Conservation (phyloP, 2,329 filamentous ascomycete species). For the Reticulascus tulasneorum region DNA sequence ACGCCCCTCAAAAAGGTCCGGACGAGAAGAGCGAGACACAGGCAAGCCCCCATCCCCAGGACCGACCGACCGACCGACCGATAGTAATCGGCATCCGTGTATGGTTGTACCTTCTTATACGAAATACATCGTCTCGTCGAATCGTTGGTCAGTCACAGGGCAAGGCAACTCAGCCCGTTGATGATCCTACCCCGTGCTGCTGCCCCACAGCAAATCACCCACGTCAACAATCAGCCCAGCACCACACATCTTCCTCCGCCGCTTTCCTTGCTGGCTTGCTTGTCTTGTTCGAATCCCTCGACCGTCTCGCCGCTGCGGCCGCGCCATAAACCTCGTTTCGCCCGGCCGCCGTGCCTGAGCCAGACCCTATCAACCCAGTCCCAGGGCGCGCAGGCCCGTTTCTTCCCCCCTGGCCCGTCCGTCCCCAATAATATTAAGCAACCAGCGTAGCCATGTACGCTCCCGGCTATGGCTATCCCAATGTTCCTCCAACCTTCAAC, state of each 20-base stretch:
- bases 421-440: constrained; percentile 13
- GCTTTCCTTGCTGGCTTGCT: constrained; percentile 8
- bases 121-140: constrained; percentile 7
- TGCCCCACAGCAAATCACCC: constrained; percentile 12
- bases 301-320: constrained; percentile 9
- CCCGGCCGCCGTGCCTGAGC: constrained; percentile 4
- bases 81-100: constrained; percentile 1
- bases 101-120: constrained; percentile 13
- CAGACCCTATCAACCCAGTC: constrained; percentile 10
- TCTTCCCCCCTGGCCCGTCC: constrained; percentile 5
- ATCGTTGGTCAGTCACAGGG: constrained; percentile 1
- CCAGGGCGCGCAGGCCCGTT: constrained; percentile 1
- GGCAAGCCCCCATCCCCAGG: constrained; percentile 5
- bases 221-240: constrained; percentile 9
- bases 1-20: constrained; percentile 4
- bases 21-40: constrained; percentile 9
- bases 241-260: constrained; percentile 10
- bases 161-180: constrained; percentile 11
- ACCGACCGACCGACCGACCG: constrained; percentile 2
- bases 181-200: constrained; percentile 11
- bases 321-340: constrained; percentile 4
- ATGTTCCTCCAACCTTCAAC: constrained; percentile 50
- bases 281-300: constrained; percentile 8
- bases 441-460: constrained; percentile 45
- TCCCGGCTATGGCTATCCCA: constrained; percentile 51